Conservation (phyloP, 2,329 filamentous ascomycete genomes). For the Alternaria ventricosa region DNA sequence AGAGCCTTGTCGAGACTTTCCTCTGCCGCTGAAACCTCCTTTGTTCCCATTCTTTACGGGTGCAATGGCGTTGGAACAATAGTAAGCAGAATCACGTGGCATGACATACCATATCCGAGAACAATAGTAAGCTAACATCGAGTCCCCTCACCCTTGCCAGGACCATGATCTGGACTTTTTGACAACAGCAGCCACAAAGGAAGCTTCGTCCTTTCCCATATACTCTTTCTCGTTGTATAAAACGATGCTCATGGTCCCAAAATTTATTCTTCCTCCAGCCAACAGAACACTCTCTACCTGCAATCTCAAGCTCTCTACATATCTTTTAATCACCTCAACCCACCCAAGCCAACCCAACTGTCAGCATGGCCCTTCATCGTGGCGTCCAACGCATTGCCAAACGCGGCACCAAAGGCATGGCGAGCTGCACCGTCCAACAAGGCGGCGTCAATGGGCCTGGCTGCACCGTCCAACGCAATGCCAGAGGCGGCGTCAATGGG, state of each 20-base stretch:
- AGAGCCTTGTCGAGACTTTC: neutral
- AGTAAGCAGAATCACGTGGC: neutral
- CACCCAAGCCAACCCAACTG: slow-evolving; percentile 7
- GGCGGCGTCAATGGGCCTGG: no score
- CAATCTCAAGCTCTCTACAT: slow-evolving; percentile 13
- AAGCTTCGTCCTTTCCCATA: neutral
- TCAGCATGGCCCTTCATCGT: slow-evolving; percentile 21
- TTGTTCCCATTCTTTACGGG: neutral
- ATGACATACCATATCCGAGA: neutral
- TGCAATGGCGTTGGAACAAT: neutral
- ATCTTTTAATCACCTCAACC: slow-evolving; percentile 14
- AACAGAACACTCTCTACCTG: slow-evolving; percentile 24
- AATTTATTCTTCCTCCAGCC: slow-evolving; percentile 2
- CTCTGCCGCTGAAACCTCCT: neutral
- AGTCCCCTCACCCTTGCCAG: neutral
- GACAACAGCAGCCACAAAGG: neutral
- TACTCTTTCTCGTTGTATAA: slow-evolving; percentile 17
- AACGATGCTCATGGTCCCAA: neutral
- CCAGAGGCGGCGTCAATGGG: neutral
- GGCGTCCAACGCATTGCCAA: neutral
- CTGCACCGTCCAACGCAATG: neutral
- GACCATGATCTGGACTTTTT: neutral
- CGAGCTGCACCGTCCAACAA: neutral
- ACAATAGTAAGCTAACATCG: neutral
- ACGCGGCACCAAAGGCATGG: neutral